Conservation (phyloP, 371 early-diverging fungal species). For the Actinomortierella ambigua region DNA sequence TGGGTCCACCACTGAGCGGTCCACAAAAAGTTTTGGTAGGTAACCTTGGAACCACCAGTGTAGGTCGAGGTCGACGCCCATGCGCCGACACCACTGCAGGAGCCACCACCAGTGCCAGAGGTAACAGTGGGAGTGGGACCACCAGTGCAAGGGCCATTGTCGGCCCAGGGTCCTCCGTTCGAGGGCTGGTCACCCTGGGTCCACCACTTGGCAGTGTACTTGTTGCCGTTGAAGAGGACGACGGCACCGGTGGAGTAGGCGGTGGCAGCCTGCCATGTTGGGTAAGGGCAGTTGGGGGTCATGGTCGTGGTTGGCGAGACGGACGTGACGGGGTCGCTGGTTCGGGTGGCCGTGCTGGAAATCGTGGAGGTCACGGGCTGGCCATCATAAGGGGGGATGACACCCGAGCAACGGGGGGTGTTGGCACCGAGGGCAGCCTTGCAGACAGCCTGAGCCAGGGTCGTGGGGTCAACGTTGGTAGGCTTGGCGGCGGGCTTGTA, state of each 20-base stretch:
- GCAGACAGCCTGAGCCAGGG: slow-evolving; percentile 42
- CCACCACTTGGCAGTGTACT: slow-evolving; percentile 49
- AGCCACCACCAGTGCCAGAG: slow-evolving; percentile 8
- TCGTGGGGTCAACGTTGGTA: slow-evolving; percentile 29
- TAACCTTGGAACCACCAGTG: slow-evolving; percentile 50
- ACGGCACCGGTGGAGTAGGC: slow-evolving; percentile 46
- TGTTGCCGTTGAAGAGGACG: slow-evolving; percentile 53
- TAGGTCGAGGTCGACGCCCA: slow-evolving; percentile 47
- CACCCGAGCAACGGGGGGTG: slow-evolving; percentile 44
- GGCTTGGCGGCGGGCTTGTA: slow-evolving; percentile 35
- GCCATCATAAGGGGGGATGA: slow-evolving; percentile 31
- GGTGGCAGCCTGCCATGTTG: slow-evolving; percentile 46
- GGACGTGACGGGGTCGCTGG: slow-evolving; percentile 9
- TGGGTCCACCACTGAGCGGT: slow-evolving; percentile 52
- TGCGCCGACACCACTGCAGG: slow-evolving; percentile 28
- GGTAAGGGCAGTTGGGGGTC: slow-evolving; percentile 12
- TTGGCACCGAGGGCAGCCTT: slow-evolving; percentile 45
- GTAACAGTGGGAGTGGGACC: slow-evolving; percentile 14
- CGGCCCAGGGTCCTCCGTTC: slow-evolving; percentile 38
- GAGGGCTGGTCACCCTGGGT: slow-evolving; percentile 46
- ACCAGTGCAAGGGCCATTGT: slow-evolving; percentile 29
- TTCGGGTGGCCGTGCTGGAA: slow-evolving; percentile 6
- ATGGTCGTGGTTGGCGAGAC: slow-evolving; percentile 7
- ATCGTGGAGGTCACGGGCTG: slow-evolving; percentile 11
- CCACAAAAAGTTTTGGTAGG: slow-evolving; percentile 48